phyloP scores from a whole-genome alignment of 1,284 basidiomycete species.

The Porphyrellus sp. region DNA sequence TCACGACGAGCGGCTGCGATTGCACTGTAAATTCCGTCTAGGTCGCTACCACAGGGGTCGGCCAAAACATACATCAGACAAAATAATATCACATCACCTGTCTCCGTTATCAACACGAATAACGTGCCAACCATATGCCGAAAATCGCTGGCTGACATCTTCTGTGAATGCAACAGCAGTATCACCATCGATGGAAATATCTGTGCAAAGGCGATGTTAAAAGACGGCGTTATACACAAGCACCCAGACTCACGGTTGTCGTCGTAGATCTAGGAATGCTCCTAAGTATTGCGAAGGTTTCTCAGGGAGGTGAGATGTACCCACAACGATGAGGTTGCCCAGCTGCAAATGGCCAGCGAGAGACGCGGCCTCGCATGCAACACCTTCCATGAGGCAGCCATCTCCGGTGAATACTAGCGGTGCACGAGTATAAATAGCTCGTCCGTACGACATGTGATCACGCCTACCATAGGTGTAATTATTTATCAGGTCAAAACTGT shows the following conservation, averaged over 20 bases:
- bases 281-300: conserved; percentile 13
- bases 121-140: conserved; percentile 93
- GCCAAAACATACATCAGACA: conserved; percentile 1
- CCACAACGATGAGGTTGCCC: conserved; percentile 85
- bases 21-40: conserved; percentile 76
- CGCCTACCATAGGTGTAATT: conserved; percentile 83
- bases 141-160: conserved; percentile 85
- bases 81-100: conserved; percentile 44
- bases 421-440: conserved; percentile 14
- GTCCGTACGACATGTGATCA: not conserved
- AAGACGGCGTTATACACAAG: conserved; percentile 3
- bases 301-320: conserved; percentile 32
- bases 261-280: conserved; percentile 68
- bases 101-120: conserved; percentile 83
- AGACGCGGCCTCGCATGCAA: conserved; percentile 86
- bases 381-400: conserved; percentile 95
- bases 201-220: conserved; percentile 39
- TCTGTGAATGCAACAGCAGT: conserved; percentile 93
- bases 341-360: conserved; percentile 92
- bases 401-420: conserved; percentile 82
- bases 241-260: conserved; percentile 67
- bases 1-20: conserved; percentile 76
- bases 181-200: conserved; percentile 95
- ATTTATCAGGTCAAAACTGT: conserved; percentile 79
- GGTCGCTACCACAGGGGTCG: conserved; percentile 51